Conservation (phyloP, 2,329 filamentous ascomycete genomes). For the Geosmithia morbida region DNA sequence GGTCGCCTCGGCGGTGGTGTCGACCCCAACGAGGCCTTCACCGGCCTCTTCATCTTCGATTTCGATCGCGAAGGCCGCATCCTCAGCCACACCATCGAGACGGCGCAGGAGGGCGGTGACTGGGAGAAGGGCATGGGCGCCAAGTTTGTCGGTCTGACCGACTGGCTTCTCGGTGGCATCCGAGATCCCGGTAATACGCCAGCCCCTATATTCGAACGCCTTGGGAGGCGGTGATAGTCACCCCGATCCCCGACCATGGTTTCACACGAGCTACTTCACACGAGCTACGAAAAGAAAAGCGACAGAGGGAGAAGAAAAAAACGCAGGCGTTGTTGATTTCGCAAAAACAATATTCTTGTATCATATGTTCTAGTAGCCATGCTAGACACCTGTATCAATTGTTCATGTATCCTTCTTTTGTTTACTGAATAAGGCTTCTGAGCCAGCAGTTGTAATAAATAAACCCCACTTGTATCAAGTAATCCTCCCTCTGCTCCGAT, state of each 20-base stretch:
- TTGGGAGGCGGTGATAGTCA: conserved; percentile 2
- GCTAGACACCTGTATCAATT: no score
- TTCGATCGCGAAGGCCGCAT: conserved; percentile 82
- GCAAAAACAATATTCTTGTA: no score
- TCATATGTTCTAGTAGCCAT: no score
- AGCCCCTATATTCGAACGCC: conserved; percentile 20
- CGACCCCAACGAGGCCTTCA: conserved; percentile 62
- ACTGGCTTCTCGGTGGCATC: conserved; percentile 82
- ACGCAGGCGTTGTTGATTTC: no score
- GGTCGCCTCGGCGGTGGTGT: conserved; percentile 8
- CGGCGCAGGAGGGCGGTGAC: conserved; percentile 68
- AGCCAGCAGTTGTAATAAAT: not conserved
- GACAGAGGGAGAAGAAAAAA: no score
- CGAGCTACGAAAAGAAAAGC: no score
- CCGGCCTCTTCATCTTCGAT: conserved; percentile 86
- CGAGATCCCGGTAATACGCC: conserved; percentile 14
- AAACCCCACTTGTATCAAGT: not conserved
- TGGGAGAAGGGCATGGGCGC: conserved; percentile 72
- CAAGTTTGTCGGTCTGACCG: conserved; percentile 79
- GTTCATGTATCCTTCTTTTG: no score
- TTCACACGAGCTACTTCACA: no score
- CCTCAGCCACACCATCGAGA: conserved; percentile 82
- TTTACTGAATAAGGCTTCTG: not conserved
- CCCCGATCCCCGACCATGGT: no score
- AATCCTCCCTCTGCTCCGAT: not conserved